Evolutionary conservation across 306 rosid genomes (phyloP), one percentile per base, ranked within the genome.

Genomic region (Cucurbita pepo): DNA sequence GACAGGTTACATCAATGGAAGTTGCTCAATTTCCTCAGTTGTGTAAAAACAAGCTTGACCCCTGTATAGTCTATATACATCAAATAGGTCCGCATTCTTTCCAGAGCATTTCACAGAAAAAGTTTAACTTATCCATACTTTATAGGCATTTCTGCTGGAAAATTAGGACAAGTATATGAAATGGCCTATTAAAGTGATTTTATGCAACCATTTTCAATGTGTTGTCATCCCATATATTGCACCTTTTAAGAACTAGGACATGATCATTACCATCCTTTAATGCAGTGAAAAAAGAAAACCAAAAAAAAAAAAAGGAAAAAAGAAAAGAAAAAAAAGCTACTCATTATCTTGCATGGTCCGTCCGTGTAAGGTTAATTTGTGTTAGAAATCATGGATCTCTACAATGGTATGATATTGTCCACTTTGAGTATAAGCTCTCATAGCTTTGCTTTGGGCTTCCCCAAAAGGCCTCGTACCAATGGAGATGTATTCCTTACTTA

Each of bases 1-100:
- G 64, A 75, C 87, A 90, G 98, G 96, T 94, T 71, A 81, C 96
- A 21, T 79, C 83, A 10, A 54, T 89, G 87, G 98, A 94, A 83
- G 83, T 86, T 75, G 86, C 77, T 69, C 88, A 78, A 80, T 77
- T 82, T 78, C 96, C 97, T 65, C 80, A 76, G 79, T 76, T 85
- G 70, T 75, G 78, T 77, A 85, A 82, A 80, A 83, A 80, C 80
- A 94, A 83, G 70, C 77, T 77, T 79, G 76, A 77, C 77, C 90
- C 97, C 56, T 77, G 86, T 82, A 88, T 94, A 81, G 95, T 89
- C 72, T 94, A 90, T 70, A 87, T 94, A 78, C 89, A 85, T 51
- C 98, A 94, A 83, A 94, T 90, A 81, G 97, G 98, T 94, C 77
- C n/a, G 80, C 76, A 66, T 80, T 16, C 57, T 25, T 76, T 69